These are phyloP conservation scores for Atkinsonella texensis DNA, from an alignment of 2,329 filamentous ascomycete species.

Conservation along the genomic window DNA sequence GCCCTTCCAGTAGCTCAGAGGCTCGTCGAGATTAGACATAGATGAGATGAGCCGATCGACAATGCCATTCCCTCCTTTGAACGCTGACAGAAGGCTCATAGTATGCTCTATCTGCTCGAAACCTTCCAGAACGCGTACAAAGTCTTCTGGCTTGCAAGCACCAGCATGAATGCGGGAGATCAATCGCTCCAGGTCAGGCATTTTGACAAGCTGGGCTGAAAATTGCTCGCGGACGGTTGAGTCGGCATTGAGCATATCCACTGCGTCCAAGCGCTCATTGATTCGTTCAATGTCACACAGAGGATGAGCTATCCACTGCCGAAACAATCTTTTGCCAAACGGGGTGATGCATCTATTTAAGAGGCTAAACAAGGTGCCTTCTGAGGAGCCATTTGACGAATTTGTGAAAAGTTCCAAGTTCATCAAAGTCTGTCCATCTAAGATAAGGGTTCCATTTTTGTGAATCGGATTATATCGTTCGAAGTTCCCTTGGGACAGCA, in stretches of 20 bases:
- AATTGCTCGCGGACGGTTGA: conserved; percentile 73
- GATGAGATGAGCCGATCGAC: conserved; percentile 70
- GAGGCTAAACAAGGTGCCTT: conserved; percentile 82
- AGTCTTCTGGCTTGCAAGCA: conserved; percentile 81
- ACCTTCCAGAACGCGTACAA: conserved; percentile 83
- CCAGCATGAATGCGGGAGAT: conserved; percentile 92
- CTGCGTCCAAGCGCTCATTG: conserved; percentile 86
- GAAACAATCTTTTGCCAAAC: conserved; percentile 91
- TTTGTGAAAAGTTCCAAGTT: conserved; percentile 98
- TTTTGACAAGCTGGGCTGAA: conserved; percentile 72
- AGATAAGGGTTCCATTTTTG: conserved; percentile 78
- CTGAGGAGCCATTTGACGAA: conserved; percentile 69
- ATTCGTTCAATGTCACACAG: conserved; percentile 77
- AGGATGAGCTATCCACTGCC: conserved; percentile 95
- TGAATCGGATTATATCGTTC: conserved; percentile 83
- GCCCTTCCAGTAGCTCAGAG: conserved; percentile 75
- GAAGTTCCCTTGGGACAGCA: conserved; percentile 86
- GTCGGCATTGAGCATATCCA: conserved; percentile 84
- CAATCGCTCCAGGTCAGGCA: conserved; percentile 87
- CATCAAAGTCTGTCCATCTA: conserved; percentile 92
- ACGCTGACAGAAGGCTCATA: conserved; percentile 63
- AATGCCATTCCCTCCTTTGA: conserved; percentile 67
- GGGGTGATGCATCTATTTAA: conserved; percentile 92
- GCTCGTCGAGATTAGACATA: conserved; percentile 73
- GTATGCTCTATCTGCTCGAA: conserved; percentile 98